Percentiles rank a stretch among this genome's conserved stretches.
Conservation (phyloP, 2,329 filamentous ascomycete genomes). For the Tolypocladium pustulatum region DNA sequence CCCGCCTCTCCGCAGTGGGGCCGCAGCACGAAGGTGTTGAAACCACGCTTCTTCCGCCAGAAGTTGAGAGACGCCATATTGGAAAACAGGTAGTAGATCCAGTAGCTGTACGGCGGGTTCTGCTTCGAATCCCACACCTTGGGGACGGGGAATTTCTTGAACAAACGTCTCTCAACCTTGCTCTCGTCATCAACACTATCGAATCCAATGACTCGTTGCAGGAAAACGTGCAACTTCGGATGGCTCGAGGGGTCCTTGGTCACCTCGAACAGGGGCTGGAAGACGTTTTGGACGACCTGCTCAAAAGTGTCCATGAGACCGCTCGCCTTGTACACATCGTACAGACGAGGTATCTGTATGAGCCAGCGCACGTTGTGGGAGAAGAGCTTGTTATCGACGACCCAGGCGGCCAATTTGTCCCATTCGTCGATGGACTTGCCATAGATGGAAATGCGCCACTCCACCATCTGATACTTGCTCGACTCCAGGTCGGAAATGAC, state of each 20-base stretch:
- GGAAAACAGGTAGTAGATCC: constrained; percentile 94
- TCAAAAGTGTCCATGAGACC: constrained; percentile 83
- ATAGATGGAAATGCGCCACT: constrained; percentile 98
- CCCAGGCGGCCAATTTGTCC: constrained; percentile 96
- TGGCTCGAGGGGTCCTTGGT: constrained; percentile 79
- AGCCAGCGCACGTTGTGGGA: constrained; percentile 97
- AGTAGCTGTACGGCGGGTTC: constrained; percentile 97
- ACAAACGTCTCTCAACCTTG: constrained; percentile 89
- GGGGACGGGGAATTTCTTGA: constrained; percentile 88
- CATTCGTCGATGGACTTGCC: constrained; percentile 87
- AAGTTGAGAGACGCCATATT: constrained; percentile 89
- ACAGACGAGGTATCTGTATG: constrained; percentile 87
- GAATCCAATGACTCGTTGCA: constrained; percentile 92
- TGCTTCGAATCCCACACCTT: constrained; percentile 83
- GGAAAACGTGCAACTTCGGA: constrained; percentile 86
- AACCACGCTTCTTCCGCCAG: constrained; percentile 82
- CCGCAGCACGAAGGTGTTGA: constrained; percentile 88
- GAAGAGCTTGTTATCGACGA: constrained; percentile 95
- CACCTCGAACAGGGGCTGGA: constrained; percentile 88
- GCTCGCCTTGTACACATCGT: constrained; percentile 88
- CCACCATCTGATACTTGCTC: constrained; percentile 99
- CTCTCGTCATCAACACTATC: constrained; percentile 98
- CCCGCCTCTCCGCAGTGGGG: constrained; percentile 96
- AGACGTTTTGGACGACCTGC: constrained; percentile 82
- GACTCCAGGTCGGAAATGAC: constrained; percentile 95